Percentiles rank a stretch among this genome's conserved stretches.
phyloP scores from a whole-genome alignment of 2,329 filamentous ascomycete genomes.

The Samsoniella hepiali region DNA sequence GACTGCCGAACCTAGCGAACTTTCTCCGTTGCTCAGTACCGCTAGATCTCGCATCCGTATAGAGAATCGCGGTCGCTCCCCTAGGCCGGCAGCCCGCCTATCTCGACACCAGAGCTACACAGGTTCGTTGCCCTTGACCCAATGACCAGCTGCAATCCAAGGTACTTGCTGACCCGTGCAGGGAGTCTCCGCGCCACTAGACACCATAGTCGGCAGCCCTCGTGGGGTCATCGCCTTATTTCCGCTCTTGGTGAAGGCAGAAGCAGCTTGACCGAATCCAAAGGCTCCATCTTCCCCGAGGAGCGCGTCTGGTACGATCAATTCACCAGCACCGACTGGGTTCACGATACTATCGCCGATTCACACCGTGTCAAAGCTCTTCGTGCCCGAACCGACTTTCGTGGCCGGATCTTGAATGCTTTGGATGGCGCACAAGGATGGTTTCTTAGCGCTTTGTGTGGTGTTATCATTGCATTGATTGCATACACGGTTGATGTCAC shows the following conservation, averaged over 20 bases:
- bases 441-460: conserved; percentile 88
- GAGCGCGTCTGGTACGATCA: conserved; percentile 98
- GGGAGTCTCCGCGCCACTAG: conserved; percentile 39
- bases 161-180: conserved; percentile 20
- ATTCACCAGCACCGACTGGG: conserved; percentile 96
- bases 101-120: conserved; percentile 44
- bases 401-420: conserved; percentile 70
- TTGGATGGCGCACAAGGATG: conserved; percentile 91
- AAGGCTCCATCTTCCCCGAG: conserved; percentile 65
- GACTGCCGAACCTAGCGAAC: conserved; percentile 39
- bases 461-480: conserved; percentile 76
- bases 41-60: conserved; percentile 44
- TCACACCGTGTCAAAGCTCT: conserved; percentile 84
- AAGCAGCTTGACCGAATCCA: conserved; percentile 60
- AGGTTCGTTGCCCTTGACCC: conserved; percentile 31
- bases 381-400: conserved; percentile 75
- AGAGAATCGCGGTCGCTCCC: conserved; percentile 31
- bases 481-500: conserved; percentile 88
- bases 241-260: conserved; percentile 58
- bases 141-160: background rate
- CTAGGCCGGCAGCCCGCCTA: conserved; percentile 27
- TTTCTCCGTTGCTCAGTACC: conserved; percentile 40
- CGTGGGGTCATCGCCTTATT: conserved; percentile 59
- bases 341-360: conserved; percentile 94
- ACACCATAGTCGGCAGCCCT: conserved; percentile 56